Evolutionary conservation across 768 basidiomycete species (phyloP).

Genomic region (Mycena vulgaris): DNA sequence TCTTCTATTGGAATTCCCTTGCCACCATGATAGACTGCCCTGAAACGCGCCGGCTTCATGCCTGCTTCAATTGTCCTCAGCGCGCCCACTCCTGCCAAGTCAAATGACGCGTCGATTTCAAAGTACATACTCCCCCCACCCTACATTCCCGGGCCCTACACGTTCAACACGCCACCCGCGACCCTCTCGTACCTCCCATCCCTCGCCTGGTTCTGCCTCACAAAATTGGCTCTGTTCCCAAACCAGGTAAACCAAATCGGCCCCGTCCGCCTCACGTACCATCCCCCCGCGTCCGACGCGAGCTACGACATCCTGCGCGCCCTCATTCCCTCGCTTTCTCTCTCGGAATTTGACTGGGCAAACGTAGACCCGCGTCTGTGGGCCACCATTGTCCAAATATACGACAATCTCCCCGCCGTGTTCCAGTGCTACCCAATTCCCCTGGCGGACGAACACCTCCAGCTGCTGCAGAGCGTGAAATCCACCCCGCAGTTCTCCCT

Average conservation of each 20-base stretch:
- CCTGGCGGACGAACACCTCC: slow-evolving; percentile 68
- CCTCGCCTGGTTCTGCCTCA: slow-evolving; percentile 67
- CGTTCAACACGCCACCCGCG: slow-evolving; percentile 6
- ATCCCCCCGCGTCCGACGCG: slow-evolving; percentile 37
- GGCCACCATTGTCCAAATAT: slow-evolving; percentile 74
- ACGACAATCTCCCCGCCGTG: slow-evolving; percentile 64
- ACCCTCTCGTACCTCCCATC: slow-evolving; percentile 59
- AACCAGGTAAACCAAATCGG: slow-evolving; percentile 19
- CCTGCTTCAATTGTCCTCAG: slow-evolving; percentile 10
- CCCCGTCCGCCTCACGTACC: slow-evolving; percentile 54
- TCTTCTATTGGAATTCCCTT: too few relatives aligned
- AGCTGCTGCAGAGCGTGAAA: slow-evolving; percentile 70
- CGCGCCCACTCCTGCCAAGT: background rate
- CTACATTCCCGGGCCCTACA: slow-evolving; percentile 44
- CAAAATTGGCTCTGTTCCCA: slow-evolving; percentile 29
- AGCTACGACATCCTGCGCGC: slow-evolving; percentile 56
- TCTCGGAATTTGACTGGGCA: slow-evolving; percentile 39
- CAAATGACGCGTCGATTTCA: slow-evolving; percentile 43
- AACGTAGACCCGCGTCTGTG: slow-evolving; percentile 72
- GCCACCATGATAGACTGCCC: too few relatives aligned
- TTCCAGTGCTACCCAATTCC: slow-evolving; percentile 62
- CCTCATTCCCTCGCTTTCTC: slow-evolving; percentile 53
- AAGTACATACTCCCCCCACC: slow-evolving; percentile 40
- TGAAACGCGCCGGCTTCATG: too few relatives aligned
- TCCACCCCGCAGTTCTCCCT: slow-evolving; percentile 72